Percentiles rank a stretch among this genome's conserved stretches.
phyloP scores from a whole-genome alignment of 805 yeast genomes.

The Zygosaccharomyces pseudorouxii region DNA sequence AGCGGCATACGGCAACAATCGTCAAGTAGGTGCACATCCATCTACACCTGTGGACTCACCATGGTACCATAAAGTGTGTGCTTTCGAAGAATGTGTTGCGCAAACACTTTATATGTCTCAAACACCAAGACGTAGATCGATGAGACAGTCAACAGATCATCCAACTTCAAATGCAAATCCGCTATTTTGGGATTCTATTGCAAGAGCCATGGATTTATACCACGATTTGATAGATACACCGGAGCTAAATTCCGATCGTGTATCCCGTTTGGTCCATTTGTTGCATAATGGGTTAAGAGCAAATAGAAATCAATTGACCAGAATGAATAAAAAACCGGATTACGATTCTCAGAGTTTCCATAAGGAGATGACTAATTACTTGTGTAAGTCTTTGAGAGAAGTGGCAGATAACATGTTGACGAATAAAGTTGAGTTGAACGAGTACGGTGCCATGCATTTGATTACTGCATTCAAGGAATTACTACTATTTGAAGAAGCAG shows the following conservation, averaged over 20 bases:
- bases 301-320: conserved; percentile 50
- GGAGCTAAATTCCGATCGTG: conserved; percentile 44
- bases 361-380: conserved; percentile 47
- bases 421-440: conserved; percentile 41
- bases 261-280: conserved; percentile 46
- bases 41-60: conserved; percentile 38
- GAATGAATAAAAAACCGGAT: conserved; percentile 55
- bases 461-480: conserved; percentile 58
- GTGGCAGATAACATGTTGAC: conserved; percentile 48
- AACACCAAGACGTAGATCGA: conserved; percentile 32
- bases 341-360: conserved; percentile 55
- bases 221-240: conserved; percentile 44
- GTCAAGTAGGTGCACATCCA: conserved; percentile 20
- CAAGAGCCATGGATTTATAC: conserved; percentile 47
- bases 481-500: conserved; percentile 57
- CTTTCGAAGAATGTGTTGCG: conserved; percentile 48
- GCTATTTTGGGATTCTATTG: conserved; percentile 50
- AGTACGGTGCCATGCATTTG: conserved; percentile 53
- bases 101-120: conserved; percentile 36
- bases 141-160: conserved; percentile 29
- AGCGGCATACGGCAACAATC: conserved; percentile 13
- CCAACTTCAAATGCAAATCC: conserved; percentile 43
- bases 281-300: conserved; percentile 54
- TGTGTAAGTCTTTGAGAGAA: conserved; percentile 48
- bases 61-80: conserved; percentile 45